A percentile compares a stretch with the other conserved stretches of the same genome.
Conservation (phyloP, 495 filamentous ascomycete genomes). For the Xylaria bambusicola region DNA sequence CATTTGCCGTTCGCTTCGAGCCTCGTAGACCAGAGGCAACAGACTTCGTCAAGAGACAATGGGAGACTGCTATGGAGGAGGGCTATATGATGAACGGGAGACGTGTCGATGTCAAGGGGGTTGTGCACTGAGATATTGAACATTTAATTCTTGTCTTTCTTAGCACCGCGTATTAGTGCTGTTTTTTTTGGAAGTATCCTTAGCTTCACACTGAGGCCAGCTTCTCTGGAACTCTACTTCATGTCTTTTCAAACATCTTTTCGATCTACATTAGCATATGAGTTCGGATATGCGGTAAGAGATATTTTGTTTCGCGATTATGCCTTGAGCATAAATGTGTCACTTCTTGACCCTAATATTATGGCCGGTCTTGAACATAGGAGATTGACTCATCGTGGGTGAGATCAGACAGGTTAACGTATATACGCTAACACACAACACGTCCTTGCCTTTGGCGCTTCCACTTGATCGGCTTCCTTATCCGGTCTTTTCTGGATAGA, state of each 20-base stretch:
- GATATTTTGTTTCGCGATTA: background rate
- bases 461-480: too few relatives aligned
- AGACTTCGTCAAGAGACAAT: background rate
- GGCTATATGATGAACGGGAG: background rate
- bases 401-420: too few relatives aligned
- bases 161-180: background rate
- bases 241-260: background rate
- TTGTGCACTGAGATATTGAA: background rate
- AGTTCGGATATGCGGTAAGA: background rate
- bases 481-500: too few relatives aligned
- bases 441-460: too few relatives aligned
- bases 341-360: background rate
- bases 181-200: background rate
- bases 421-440: too few relatives aligned
- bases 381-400: background rate
- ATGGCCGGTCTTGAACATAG: background rate
- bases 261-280: background rate
- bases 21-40: background rate
- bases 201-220: background rate
- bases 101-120: background rate
- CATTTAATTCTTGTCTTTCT: background rate
- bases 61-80: slow-evolving; percentile 1
- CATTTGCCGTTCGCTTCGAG: background rate
- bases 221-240: background rate
- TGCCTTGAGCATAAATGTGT: background rate